These are phyloP conservation scores for Tulasnella sp. DNA, from an alignment of 768 basidiomycete species.

Conservation along the genomic window DNA sequence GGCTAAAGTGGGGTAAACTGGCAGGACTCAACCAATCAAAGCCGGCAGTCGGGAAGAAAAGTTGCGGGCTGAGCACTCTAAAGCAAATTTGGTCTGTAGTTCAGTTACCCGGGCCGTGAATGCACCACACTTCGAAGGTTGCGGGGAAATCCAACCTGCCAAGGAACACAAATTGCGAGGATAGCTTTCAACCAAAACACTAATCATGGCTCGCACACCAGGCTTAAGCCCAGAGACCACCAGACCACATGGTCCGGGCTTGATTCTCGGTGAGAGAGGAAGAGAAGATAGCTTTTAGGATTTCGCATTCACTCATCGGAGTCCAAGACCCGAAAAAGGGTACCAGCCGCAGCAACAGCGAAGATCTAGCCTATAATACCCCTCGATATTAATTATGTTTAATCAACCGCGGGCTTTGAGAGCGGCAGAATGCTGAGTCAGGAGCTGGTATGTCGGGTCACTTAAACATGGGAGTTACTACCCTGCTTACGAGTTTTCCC, in stretches of 20 bases:
- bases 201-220: not conserved
- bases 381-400: not conserved
- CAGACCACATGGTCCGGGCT: not conserved
- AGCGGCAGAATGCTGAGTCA: constrained; percentile 45
- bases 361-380: not conserved
- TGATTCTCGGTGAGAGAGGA: no score
- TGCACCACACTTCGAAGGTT: not conserved
- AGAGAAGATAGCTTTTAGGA: not conserved
- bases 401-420: constrained; percentile 42
- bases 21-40: no score
- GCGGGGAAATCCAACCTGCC: not conserved
- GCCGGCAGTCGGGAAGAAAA: no score
- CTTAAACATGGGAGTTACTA: constrained; percentile 29
- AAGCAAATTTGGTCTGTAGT: no score
- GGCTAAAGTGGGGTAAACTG: not conserved
- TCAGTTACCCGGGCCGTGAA: not conserved
- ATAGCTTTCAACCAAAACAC: not conserved
- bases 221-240: not conserved
- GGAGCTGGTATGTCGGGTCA: constrained; percentile 43
- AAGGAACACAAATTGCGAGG: not conserved
- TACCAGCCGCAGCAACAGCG: not conserved
- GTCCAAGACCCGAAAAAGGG: not conserved
- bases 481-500: not conserved
- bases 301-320: not conserved
- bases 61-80: no score